These are phyloP conservation scores for Dactylorhiza incarnata DNA, from an alignment of 106 monocot species.

Conservation along the genomic window DNA sequence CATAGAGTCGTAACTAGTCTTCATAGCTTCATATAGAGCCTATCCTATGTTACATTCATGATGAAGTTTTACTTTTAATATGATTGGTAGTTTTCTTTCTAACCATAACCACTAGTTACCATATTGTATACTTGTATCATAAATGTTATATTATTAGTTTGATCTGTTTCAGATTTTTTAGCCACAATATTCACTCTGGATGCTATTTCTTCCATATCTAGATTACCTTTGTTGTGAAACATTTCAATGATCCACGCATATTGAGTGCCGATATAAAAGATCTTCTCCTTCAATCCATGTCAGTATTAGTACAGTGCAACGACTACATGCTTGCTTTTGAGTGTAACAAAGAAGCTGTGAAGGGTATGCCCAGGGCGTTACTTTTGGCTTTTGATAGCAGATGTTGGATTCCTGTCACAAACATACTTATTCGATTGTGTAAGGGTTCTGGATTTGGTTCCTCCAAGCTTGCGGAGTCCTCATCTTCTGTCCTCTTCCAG, in stretches of 20 bases:
- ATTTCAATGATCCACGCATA: conserved; percentile 89
- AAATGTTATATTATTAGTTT: not conserved
- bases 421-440: conserved; percentile 70
- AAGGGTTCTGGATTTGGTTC: conserved; percentile 89
- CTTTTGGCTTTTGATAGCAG: conserved; percentile 82
- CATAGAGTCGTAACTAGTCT: no score
- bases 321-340: conserved; percentile 82
- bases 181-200: not conserved
- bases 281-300: conserved; percentile 88
- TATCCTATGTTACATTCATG: not conserved
- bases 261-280: conserved; percentile 80
- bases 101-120: not conserved
- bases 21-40: no score
- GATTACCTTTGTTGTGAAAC: conserved; percentile 84
- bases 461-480: conserved; percentile 72
- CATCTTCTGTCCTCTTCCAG: conserved; percentile 78
- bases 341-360: conserved; percentile 65
- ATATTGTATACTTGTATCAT: not conserved
- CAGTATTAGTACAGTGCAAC: conserved; percentile 73
- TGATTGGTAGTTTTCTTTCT: not conserved
- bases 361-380: conserved; percentile 72
- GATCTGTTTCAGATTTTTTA: not conserved
- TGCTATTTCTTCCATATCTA: conserved; percentile 13
- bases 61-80: not conserved
- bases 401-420: conserved; percentile 93